Base-by-base conservation (phyloP, 805 yeast genomes). In the Komagataella kurtzmanii region DNA sequence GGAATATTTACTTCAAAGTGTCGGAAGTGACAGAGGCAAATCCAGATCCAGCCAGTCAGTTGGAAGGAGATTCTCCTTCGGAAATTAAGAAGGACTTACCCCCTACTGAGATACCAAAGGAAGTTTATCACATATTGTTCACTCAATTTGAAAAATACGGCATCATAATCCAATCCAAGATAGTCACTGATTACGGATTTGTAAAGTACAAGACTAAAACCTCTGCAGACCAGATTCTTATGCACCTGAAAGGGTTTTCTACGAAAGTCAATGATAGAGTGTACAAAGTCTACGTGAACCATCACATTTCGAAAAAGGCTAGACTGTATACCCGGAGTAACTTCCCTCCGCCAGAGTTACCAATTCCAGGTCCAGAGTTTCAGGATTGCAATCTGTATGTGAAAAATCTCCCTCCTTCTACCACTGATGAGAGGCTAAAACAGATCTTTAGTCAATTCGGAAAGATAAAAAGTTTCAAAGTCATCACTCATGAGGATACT, bases 351-450 rank as follows among this genome's bases (percentile, higher is more conserved):
- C 58, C 65, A 4, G 67, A 74, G n/a, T 59, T 69, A 51, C 65
- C 74, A 17, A 58, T 72, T 7, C 74, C 76, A 3, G 75, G 75
- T 0, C 75, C 76, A 7, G 65, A 68, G 51, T 75, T 69, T 56
- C 88, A 82, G 61, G 88, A 83, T 57, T 79, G 88, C 4, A 86
- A 86, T 63, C 70, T 86, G 47, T 86, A 85, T 61, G 80, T 86
- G 43, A 83, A 80, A 54, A 79, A 80, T 59, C 65, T 86, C 45
- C 83, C 86, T 5, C 56, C 71, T 10, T 56, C 69, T 3, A 77
- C 82, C 62, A 71, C 68, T 50, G 88, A 85, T 62, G 69, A 74
- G 18, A 81, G 77, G 56, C 65, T 80, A 36, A 52, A 58, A 24
- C 61, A 65, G 2, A 65, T 73, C 52, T 80, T 79, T 59, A 58